A percentile compares a stretch with the other conserved stretches of the same genome.
Conservation (phyloP, 345 rosid species). For the Eucalyptus microcorys region DNA sequence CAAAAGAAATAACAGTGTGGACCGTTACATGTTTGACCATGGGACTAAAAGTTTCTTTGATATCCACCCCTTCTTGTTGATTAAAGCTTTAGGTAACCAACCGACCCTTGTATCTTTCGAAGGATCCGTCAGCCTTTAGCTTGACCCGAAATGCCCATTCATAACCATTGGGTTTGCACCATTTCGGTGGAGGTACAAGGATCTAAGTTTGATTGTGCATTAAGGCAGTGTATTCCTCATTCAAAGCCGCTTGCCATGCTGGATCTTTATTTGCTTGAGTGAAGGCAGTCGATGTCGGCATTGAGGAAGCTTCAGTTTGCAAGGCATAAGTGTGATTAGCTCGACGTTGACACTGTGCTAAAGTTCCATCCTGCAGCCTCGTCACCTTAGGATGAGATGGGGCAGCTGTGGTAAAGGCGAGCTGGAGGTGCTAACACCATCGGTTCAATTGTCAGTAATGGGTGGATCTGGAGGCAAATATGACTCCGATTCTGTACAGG, state of each 20-base stretch:
- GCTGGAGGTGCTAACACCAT: neutral
- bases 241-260: neutral
- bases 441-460: neutral
- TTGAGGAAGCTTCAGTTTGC: neutral
- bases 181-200: too few species aligned
- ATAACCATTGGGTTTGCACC: too few species aligned
- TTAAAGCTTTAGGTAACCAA: too few species aligned
- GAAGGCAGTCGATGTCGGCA: neutral
- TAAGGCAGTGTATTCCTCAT: neutral
- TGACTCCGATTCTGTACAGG: neutral
- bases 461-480: neutral
- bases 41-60: too few species aligned
- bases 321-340: too few species aligned
- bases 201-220: neutral
- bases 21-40: too few species aligned
- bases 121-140: too few species aligned
- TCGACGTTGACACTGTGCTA: neutral
- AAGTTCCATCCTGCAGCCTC: neutral
- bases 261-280: neutral
- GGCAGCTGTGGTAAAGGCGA: neutral
- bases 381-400: neutral
- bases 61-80: too few species aligned
- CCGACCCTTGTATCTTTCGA: too few species aligned
- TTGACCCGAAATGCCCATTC: too few species aligned
- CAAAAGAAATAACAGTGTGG: too few species aligned